Evolutionary conservation across 441 rosid species (phyloP), one percentile per base, ranked within the genome.

Genomic region (Mallotus repandus): DNA sequence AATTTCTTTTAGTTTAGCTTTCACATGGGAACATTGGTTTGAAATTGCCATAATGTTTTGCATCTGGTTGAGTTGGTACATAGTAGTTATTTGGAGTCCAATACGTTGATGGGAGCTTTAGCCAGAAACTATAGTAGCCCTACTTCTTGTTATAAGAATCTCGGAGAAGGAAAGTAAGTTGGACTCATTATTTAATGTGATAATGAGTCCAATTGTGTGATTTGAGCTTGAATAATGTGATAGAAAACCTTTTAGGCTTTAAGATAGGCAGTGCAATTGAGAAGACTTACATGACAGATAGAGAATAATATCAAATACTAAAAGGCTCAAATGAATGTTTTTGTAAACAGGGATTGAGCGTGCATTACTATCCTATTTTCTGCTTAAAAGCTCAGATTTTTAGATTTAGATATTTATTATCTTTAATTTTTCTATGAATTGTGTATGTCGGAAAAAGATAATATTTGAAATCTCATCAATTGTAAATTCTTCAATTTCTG

Each of bases 401-500:
- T 38, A 38, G 41, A 38, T 38, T 38, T 38, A 38, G 41, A 38
- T 2, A 38, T 38, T 4, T 38, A 38, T 38, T 38, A 38, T 38
- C 7, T 4, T 38, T 4, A 38, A 1, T 38, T 29, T 38, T 4
- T 38, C 2, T 38, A 4, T 38, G 41, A 38, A 38, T 7, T 4
- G 41, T 38, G 41, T 38, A 38, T 38, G 41, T 38, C 5, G 38
- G 38, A 35, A 35, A 35, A 35, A 35, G 38, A 35, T 0, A 35
- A 35, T 35, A 16, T 52, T 68, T 29, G 45, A 43, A 64, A 69
- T 22, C 18, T 62, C 16, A n/a, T 13, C 9, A 54, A 21, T 49
- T 66, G 72, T 29, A 66, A 57, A 55, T 32, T 64, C 7, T 46
- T 74, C 4, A 11, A 22, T 62, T 46, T 54, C 21, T 49, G 61